These are phyloP conservation scores for Hysterium pulicare DNA, from an alignment of 2,329 filamentous ascomycete genomes.

Conservation along the genomic window DNA sequence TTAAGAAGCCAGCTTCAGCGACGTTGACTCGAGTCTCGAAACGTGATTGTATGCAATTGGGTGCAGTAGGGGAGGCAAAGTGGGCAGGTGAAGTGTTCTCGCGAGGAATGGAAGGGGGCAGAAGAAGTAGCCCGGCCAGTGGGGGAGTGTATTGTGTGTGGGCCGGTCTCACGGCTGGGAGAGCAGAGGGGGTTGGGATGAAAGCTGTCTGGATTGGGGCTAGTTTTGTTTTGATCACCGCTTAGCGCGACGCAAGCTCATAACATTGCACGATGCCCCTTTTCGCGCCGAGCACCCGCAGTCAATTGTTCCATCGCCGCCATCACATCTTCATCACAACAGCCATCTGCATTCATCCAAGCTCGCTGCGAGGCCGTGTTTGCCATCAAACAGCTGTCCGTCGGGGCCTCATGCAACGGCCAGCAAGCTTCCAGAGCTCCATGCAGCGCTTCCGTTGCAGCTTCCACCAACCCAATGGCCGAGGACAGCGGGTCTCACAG, in stretches of 20 bases:
- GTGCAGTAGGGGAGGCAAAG: constrained; percentile 30
- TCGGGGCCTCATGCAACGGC: background rate
- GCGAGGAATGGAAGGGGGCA: constrained; percentile 25
- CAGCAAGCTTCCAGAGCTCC: constrained; percentile 18
- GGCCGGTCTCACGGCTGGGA: constrained; percentile 17
- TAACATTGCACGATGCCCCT: too few relatives aligned
- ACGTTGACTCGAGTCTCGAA: constrained; percentile 21
- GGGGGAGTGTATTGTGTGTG: constrained; percentile 24
- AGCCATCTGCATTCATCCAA: constrained; percentile 2
- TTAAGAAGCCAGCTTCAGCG: constrained; percentile 30
- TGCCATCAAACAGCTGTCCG: background rate
- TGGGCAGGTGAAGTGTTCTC: constrained; percentile 30
- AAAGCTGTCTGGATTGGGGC: constrained; percentile 22
- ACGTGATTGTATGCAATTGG: constrained; percentile 35
- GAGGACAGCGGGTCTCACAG: constrained; percentile 12
- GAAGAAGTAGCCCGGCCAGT: constrained; percentile 33
- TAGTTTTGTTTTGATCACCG: constrained; percentile 18
- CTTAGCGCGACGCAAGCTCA: constrained; percentile 23
- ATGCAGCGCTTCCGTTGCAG: too few relatives aligned
- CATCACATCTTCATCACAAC: constrained; percentile 6
- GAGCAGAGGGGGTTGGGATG: constrained; percentile 7
- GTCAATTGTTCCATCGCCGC: too few relatives aligned
- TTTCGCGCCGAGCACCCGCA: too few relatives aligned
- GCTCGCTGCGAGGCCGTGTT: background rate
- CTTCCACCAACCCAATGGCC: too few relatives aligned